Percentiles rank a stretch among this genome's conserved stretches.
Evolutionary conservation across 768 basidiomycete genomes (phyloP).

Genomic region (Russula emetica): DNA sequence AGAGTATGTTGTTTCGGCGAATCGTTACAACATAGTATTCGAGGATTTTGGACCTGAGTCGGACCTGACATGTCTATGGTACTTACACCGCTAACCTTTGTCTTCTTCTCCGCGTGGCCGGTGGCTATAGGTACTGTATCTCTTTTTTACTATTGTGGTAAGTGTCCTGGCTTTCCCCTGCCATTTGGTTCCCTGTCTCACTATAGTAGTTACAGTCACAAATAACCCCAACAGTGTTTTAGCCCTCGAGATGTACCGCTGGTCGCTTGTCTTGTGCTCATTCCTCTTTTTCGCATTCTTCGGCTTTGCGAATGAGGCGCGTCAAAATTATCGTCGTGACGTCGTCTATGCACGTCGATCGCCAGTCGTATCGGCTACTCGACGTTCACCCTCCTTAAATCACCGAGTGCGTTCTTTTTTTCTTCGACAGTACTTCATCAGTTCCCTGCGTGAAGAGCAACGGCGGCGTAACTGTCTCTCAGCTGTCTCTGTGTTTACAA

Average conservation of each 20-base stretch:
- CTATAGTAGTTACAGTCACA: slow-evolving; percentile 26
- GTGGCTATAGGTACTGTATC: slow-evolving; percentile 30
- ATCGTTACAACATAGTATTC: neutral
- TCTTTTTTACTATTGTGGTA: slow-evolving; percentile 39
- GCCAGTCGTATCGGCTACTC: slow-evolving; percentile 30
- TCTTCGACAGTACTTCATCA: neutral
- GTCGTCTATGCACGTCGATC: neutral
- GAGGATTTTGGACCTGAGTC: slow-evolving; percentile 46
- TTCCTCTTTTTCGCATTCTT: slow-evolving; percentile 1
- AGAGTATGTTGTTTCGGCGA: neutral
- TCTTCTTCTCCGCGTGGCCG: slow-evolving; percentile 35
- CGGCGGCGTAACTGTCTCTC: neutral
- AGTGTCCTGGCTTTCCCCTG: slow-evolving; percentile 12
- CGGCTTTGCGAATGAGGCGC: slow-evolving; percentile 1
- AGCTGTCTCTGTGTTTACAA: neutral
- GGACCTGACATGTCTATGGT: slow-evolving; percentile 36
- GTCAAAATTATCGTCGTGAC: neutral
- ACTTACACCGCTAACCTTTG: slow-evolving; percentile 31
- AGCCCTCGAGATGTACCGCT: neutral
- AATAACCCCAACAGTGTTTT: neutral
- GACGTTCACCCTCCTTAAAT: neutral
- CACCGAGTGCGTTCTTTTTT: slow-evolving; percentile 3
- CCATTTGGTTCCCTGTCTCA: neutral
- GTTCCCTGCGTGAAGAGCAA: neutral
- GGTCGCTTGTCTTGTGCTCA: neutral